Evolutionary conservation across 2,329 filamentous ascomycete genomes (phyloP).

Genomic region (Fusarium torreyae): DNA sequence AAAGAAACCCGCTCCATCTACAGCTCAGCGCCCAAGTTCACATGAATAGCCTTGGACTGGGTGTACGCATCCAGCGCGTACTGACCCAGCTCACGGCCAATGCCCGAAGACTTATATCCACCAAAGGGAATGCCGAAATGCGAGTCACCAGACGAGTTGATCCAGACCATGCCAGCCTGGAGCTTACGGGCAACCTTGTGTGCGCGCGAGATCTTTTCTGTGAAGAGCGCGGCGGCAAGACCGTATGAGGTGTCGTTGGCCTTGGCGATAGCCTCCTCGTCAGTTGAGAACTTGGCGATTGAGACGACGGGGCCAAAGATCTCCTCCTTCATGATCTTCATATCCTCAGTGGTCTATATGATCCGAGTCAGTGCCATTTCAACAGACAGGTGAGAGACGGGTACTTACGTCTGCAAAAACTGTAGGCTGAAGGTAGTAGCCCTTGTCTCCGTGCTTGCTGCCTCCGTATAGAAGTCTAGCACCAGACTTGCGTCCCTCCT

Average conservation of each 20-base stretch:
- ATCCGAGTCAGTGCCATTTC: slow-evolving; percentile 34
- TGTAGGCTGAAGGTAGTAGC: slow-evolving; percentile 49
- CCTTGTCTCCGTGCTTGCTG: slow-evolving; percentile 42
- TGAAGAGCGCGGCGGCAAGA: slow-evolving; percentile 69
- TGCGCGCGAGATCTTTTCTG: slow-evolving; percentile 63
- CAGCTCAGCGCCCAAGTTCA: slow-evolving; percentile 42
- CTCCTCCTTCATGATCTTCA: slow-evolving; percentile 51
- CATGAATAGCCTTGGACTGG: slow-evolving; percentile 47
- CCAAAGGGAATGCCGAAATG: slow-evolving; percentile 52
- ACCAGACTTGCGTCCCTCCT: slow-evolving; percentile 74
- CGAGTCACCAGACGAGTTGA: slow-evolving; percentile 52
- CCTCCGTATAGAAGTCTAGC: slow-evolving; percentile 66
- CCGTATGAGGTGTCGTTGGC: slow-evolving; percentile 65
- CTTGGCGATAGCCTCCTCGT: slow-evolving; percentile 46
- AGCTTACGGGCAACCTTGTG: slow-evolving; percentile 63
- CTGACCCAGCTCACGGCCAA: slow-evolving; percentile 47
- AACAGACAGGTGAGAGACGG: not conserved
- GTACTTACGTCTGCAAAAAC: slow-evolving; percentile 49
- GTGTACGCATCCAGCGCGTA: slow-evolving; percentile 50
- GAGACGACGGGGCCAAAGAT: slow-evolving; percentile 52
- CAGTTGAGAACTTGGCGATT: slow-evolving; percentile 47
- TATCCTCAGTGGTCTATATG: slow-evolving; percentile 45
- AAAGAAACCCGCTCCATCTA: not conserved
- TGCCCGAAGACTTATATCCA: slow-evolving; percentile 48
- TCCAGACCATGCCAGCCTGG: slow-evolving; percentile 65